Percentiles rank a stretch among this genome's conserved stretches.
Evolutionary conservation across 2,329 filamentous ascomycete genomes (phyloP).

Genomic region (Didymella exigua): DNA sequence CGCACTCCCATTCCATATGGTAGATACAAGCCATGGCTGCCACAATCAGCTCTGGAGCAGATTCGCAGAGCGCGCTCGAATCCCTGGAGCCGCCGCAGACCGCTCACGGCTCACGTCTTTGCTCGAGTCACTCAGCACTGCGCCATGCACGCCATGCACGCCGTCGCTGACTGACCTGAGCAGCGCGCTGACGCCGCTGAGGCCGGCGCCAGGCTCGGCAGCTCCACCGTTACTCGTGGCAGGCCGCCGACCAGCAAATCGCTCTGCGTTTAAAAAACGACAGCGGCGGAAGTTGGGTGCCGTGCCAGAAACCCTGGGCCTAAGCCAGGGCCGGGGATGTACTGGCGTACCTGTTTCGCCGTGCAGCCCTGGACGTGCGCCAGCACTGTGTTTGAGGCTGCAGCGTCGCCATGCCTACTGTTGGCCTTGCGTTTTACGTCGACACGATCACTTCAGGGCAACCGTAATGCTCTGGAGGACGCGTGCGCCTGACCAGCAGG

Average conservation of each 20-base stretch:
- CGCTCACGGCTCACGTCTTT: slow-evolving; percentile 17
- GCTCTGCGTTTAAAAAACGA: slow-evolving; percentile 42
- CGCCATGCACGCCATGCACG: slow-evolving; percentile 28
- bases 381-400: slow-evolving; percentile 35
- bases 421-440: slow-evolving; percentile 19
- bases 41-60: slow-evolving; percentile 6
- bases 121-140: slow-evolving; percentile 17
- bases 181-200: slow-evolving; percentile 33
- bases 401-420: slow-evolving; percentile 20
- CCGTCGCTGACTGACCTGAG: slow-evolving; percentile 33
- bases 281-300: slow-evolving; percentile 38
- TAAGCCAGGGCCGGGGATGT: slow-evolving; percentile 23
- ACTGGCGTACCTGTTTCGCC: slow-evolving; percentile 44
- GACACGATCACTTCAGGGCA: slow-evolving; percentile 3
- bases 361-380: slow-evolving; percentile 11
- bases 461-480: slow-evolving; percentile 9
- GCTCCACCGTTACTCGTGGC: slow-evolving; percentile 37
- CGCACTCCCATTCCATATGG: slow-evolving; percentile 29
- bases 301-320: slow-evolving; percentile 27
- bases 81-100: background rate
- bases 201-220: slow-evolving; percentile 34
- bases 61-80: background rate
- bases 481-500: slow-evolving; percentile 26
- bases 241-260: slow-evolving; percentile 35
- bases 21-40: slow-evolving; percentile 15